Evolutionary conservation across 1,139 yeast genomes (phyloP).

Genomic region (Kodamaea alishanica): DNA sequence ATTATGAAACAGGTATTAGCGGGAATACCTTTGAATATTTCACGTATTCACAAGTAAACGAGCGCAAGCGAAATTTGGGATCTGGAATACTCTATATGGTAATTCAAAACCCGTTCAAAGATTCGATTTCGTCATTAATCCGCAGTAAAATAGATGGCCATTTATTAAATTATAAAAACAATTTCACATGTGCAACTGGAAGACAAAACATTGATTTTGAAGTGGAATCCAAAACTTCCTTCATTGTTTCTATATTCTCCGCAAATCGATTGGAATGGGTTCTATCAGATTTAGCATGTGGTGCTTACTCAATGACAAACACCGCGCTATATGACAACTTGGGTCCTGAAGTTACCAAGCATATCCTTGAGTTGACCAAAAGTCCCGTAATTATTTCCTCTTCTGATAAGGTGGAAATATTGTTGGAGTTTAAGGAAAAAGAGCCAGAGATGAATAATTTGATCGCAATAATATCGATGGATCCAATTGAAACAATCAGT

Average conservation of each 20-base stretch:
- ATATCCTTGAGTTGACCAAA: constrained; percentile 31
- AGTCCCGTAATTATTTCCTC: constrained; percentile 37
- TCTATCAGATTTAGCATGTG: constrained; percentile 36
- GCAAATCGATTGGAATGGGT: constrained; percentile 40
- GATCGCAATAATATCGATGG: constrained; percentile 35
- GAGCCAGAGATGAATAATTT: constrained; percentile 23
- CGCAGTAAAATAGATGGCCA: constrained; percentile 28
- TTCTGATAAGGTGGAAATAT: constrained; percentile 24
- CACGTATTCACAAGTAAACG: constrained; percentile 21
- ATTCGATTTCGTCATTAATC: constrained; percentile 11
- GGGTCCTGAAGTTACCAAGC: constrained; percentile 33
- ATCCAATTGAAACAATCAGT: constrained; percentile 18
- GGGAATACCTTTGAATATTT: constrained; percentile 17
- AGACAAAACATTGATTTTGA: constrained; percentile 8
- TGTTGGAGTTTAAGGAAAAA: constrained; percentile 26
- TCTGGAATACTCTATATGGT: constrained; percentile 32
- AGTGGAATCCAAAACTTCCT: constrained; percentile 20
- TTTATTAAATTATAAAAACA: constrained; percentile 14
- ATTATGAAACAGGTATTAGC: constrained; percentile 25
- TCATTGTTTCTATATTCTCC: constrained; percentile 32
- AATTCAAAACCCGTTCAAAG: constrained; percentile 27
- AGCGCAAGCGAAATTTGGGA: constrained; percentile 25
- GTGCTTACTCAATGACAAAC: constrained; percentile 32
- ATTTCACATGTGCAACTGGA: constrained; percentile 4
- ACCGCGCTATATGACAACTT: constrained; percentile 42